phyloP scores from a whole-genome alignment of 192 early-diverging fungal species.

The Funneliformis mosseae region DNA sequence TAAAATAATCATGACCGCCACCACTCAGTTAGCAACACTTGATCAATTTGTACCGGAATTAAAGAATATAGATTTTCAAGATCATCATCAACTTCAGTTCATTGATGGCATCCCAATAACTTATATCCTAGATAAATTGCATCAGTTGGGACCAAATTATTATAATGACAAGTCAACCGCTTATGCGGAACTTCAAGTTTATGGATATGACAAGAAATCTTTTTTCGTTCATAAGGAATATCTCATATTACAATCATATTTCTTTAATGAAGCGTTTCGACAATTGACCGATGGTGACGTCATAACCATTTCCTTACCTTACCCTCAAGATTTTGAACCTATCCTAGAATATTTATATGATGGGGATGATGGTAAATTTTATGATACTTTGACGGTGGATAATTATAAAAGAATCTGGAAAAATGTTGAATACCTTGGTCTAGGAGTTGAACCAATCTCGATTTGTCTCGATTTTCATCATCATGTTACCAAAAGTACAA shows the following conservation, averaged over 20 bases:
- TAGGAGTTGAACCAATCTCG: background rate
- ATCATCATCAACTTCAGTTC: background rate
- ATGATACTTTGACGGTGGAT: background rate
- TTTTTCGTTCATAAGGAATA: constrained; percentile 23
- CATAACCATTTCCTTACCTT: constrained; percentile 1
- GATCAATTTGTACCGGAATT: background rate
- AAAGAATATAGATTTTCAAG: background rate
- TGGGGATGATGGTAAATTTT: constrained; percentile 16
- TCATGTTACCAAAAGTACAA: background rate
- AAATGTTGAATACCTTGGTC: constrained; percentile 17
- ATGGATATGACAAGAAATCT: background rate
- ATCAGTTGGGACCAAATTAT: background rate
- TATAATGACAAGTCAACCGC: background rate
- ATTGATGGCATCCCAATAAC: background rate
- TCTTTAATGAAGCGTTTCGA: constrained; percentile 3
- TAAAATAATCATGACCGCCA: background rate
- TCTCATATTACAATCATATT: constrained; percentile 20
- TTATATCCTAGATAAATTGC: background rate
- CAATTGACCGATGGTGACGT: background rate
- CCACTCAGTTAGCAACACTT: background rate
- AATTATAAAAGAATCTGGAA: constrained; percentile 19
- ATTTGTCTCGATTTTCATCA: constrained; percentile 16
- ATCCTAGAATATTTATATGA: constrained; percentile 26
- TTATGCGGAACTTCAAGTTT: constrained; percentile 9
- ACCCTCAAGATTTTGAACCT: constrained; percentile 4